phyloP scores from a whole-genome alignment of 2,329 filamentous ascomycete species.

The Colletotrichum zoysiae region DNA sequence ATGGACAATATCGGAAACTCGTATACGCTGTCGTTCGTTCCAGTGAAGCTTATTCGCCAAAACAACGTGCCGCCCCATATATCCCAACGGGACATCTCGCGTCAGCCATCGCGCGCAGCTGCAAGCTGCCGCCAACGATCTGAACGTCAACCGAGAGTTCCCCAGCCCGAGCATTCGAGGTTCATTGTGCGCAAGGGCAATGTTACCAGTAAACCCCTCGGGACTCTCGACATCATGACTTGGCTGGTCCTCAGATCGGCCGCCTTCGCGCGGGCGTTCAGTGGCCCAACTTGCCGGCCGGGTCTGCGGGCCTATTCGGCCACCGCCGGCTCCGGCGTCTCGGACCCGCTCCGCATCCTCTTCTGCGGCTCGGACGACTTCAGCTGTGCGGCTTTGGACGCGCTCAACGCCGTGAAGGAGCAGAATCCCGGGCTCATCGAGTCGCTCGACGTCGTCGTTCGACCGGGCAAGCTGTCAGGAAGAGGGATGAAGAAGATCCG shows the following conservation, averaged over 20 bases:
- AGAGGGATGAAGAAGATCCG: conserved; percentile 77
- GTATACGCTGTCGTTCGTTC: not conserved
- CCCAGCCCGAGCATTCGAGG: not conserved
- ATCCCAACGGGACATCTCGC: not conserved
- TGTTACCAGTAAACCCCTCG: not conserved
- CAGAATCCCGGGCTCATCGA: conserved; percentile 68
- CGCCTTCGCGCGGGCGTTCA: not conserved
- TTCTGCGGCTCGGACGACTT: conserved; percentile 97
- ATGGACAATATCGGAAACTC: not conserved
- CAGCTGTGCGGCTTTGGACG: conserved; percentile 81
- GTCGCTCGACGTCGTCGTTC: conserved; percentile 88
- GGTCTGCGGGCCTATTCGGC: conserved; percentile 25
- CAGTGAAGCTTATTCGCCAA: not conserved
- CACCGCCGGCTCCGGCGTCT: conserved; percentile 37
- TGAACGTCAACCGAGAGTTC: not conserved
- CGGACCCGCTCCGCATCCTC: conserved; percentile 81
- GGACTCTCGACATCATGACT: not conserved
- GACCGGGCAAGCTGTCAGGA: conserved; percentile 82
- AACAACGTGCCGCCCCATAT: not conserved
- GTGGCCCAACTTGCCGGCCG: not conserved
- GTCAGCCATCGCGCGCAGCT: not conserved
- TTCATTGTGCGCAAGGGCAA: not conserved
- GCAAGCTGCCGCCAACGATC: not conserved
- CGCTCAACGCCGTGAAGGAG: conserved; percentile 72
- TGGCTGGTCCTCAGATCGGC: conserved; percentile 29